Conservation (phyloP, 2,329 filamentous ascomycete genomes). For the Talaromyces verruculosus region DNA sequence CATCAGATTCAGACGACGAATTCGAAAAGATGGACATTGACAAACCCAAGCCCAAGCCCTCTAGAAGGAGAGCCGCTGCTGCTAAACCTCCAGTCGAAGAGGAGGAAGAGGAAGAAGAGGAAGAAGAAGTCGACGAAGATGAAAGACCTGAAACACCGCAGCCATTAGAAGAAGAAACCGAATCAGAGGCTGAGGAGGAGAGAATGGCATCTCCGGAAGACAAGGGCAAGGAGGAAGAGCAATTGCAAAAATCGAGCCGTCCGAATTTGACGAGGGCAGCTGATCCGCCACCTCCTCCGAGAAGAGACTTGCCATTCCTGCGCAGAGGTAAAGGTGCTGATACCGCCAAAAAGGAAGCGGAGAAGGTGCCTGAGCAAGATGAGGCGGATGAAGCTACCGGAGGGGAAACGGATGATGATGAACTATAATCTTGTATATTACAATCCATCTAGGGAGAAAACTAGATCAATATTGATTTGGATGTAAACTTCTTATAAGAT, state of each 20-base stretch:
- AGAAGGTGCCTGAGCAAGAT: constrained; percentile 10
- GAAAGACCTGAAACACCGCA: constrained; percentile 33
- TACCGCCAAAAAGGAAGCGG: constrained; percentile 13
- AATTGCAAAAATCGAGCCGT: constrained; percentile 7
- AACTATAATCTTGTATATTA: constrained; percentile 26
- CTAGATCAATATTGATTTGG: not conserved
- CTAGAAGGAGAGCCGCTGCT: not conserved
- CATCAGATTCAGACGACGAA: constrained; percentile 33
- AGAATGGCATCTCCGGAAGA: constrained; percentile 2
- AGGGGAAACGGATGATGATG: constrained; percentile 46
- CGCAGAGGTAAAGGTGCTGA: constrained; percentile 23
- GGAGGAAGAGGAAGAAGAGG: constrained; percentile 18
- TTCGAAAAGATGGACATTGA: constrained; percentile 43
- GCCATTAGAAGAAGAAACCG: constrained; percentile 35
- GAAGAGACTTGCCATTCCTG: constrained; percentile 45
- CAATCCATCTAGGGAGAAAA: not conserved
- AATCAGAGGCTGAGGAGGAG: constrained; percentile 35
- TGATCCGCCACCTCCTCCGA: constrained; percentile 37
- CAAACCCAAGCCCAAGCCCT: constrained; percentile 14
- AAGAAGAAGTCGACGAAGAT: constrained; percentile 26
- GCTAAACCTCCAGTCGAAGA: not conserved
- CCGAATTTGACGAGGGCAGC: constrained; percentile 22
- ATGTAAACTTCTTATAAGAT: not conserved
- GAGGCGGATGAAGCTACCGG: constrained; percentile 28
- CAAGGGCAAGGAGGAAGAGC: constrained; percentile 4